Percentiles rank a stretch among this genome's conserved stretches.
Conservation (phyloP, 2,329 filamentous ascomycete species). For the Curvularia lunata region DNA sequence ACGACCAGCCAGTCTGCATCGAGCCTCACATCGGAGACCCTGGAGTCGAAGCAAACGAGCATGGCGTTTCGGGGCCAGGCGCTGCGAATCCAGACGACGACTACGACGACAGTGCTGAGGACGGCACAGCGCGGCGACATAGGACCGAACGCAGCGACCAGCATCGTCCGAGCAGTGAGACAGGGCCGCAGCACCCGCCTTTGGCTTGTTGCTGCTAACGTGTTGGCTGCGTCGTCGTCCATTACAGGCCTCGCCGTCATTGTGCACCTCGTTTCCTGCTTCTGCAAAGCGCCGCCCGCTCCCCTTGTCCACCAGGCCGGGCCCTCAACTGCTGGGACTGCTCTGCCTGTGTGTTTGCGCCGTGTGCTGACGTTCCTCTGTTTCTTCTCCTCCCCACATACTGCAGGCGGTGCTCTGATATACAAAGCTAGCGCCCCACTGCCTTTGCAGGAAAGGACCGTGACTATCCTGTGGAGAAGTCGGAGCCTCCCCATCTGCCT, state of each 20-base stretch:
- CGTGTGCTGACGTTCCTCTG: slow-evolving; percentile 15
- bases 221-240: neutral
- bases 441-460: slow-evolving; percentile 10
- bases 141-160: slow-evolving; percentile 1
- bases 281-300: neutral
- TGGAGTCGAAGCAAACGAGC: neutral
- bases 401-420: slow-evolving; percentile 11
- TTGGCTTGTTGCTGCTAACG: neutral
- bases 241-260: slow-evolving; percentile 24
- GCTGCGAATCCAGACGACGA: too few species aligned
- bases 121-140: slow-evolving; percentile 5
- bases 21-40: neutral
- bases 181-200: slow-evolving; percentile 14
- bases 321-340: neutral
- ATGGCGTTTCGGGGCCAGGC: neutral
- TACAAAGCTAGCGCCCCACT: slow-evolving; percentile 28
- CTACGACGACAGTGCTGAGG: neutral
- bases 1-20: neutral
- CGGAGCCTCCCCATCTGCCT: slow-evolving; percentile 18
- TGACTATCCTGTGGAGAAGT: slow-evolving; percentile 24
- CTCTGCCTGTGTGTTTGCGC: slow-evolving; percentile 10
- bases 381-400: slow-evolving; percentile 26
- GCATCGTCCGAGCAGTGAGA: slow-evolving; percentile 3
- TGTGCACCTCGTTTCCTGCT: slow-evolving; percentile 14
- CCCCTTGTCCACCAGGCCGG: neutral